phyloP scores from a whole-genome alignment of 2,329 filamentous ascomycete genomes.

The Talaromyces albobiverticillius region DNA sequence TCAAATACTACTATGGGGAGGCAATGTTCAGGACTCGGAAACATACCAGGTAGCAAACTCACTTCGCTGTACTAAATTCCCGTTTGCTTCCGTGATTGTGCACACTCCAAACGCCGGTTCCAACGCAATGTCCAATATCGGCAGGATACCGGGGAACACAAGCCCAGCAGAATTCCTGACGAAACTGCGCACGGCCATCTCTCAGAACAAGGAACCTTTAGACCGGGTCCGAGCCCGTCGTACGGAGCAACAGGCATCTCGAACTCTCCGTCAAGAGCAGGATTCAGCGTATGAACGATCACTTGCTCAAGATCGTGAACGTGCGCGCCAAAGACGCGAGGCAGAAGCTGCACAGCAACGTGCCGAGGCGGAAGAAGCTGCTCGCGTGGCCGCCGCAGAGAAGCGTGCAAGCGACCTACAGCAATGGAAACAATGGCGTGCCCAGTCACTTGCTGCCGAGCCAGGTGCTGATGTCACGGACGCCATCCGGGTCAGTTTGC shows the following conservation, averaged over 20 bases:
- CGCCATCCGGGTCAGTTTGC: slow-evolving; percentile 67
- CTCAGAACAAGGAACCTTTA: slow-evolving; percentile 73
- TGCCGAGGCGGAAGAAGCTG: slow-evolving; percentile 64
- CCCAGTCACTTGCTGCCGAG: slow-evolving; percentile 64
- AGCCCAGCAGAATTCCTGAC: slow-evolving; percentile 68
- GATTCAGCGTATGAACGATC: slow-evolving; percentile 92
- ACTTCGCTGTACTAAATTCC: slow-evolving; percentile 86
- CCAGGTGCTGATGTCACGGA: slow-evolving; percentile 64
- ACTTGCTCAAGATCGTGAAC: slow-evolving; percentile 80
- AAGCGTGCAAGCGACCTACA: slow-evolving; percentile 52
- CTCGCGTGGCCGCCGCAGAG: slow-evolving; percentile 61
- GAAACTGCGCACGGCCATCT: slow-evolving; percentile 70
- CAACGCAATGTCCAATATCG: slow-evolving; percentile 86
- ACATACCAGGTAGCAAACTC: slow-evolving; percentile 89
- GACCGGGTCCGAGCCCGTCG: slow-evolving; percentile 71
- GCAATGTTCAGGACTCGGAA: slow-evolving; percentile 88
- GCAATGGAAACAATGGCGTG: slow-evolving; percentile 81
- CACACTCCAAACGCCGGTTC: slow-evolving; percentile 81
- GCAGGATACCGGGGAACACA: slow-evolving; percentile 71
- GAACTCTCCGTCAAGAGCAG: slow-evolving; percentile 80
- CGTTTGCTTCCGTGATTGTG: slow-evolving; percentile 81
- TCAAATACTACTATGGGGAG: slow-evolving; percentile 86
- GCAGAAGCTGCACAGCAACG: slow-evolving; percentile 64
- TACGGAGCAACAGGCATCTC: slow-evolving; percentile 74
- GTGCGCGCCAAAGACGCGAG: slow-evolving; percentile 71